Evolutionary conservation across 225 moss, liverwort and hornwort species (phyloP), one percentile per base, ranked within the genome.

Genomic region (Takakia lepidozioides): DNA sequence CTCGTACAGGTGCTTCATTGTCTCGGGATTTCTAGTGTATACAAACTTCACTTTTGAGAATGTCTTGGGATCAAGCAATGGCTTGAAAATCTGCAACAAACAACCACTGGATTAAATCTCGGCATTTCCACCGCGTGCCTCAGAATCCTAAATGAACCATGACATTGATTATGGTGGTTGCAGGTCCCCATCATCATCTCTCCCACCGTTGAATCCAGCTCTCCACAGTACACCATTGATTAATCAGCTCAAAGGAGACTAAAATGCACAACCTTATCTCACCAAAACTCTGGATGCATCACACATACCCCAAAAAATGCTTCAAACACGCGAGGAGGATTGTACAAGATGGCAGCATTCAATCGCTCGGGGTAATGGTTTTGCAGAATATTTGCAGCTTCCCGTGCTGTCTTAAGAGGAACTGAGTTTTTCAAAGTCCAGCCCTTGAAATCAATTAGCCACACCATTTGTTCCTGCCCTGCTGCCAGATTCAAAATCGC

Each of bases 321-420:
- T 68, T 92, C 88, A 41, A 88, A 88, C 10, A 83, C 3, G 46
- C 66, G 74, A 34, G 92, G 92, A 38, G 92, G 78, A 48, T 88
- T 66, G 6, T 68, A 83, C 37, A 92, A 48, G 49, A 88, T 72
- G 10, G 72, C 72, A 39, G 71, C 2, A 25, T 63, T 53, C 38
- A 92, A 46, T 52, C 92, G 72, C 67, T 92, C 92, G 5, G 92
- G 92, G 56, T 85, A 92, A 48, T 73, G 85, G 23, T 52, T 88
- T 54, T 92, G 92, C 56, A 92, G 60, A 42, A 92, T 62, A 46
- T 85, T 29, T 8, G 88, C 88, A 46, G 74, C 73, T 58, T 92
- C 92, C 56, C 80, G 80, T n/a, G 57, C 70, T 32, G 74, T 80
- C 43, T 60, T 75, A 19, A 92, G 36, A 22, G 85, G 72, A n/a